phyloP scores from a whole-genome alignment of 345 rosid species.

The Salix exigua region DNA sequence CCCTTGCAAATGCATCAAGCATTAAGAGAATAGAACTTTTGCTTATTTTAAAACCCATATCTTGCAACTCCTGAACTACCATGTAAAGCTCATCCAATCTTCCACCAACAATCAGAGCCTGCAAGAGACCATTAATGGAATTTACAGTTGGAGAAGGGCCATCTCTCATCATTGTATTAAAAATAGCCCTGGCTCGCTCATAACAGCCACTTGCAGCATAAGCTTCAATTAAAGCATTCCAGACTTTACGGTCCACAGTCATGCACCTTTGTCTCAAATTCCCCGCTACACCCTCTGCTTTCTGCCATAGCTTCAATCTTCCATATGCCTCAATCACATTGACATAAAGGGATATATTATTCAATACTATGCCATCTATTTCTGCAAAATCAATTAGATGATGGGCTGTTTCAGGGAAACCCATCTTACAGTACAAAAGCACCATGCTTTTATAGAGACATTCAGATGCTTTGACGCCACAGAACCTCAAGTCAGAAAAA shows the following conservation, averaged over 20 bases:
- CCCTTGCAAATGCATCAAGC: slow-evolving; percentile 82
- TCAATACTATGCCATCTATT: slow-evolving; percentile 44
- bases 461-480: slow-evolving; percentile 53
- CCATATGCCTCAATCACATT: slow-evolving; percentile 73
- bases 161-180: slow-evolving; percentile 86
- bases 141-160: slow-evolving; percentile 93
- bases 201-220: slow-evolving; percentile 90
- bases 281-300: slow-evolving; percentile 84
- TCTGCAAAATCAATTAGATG: slow-evolving; percentile 56
- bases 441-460: slow-evolving; percentile 52
- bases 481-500: slow-evolving; percentile 74
- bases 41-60: slow-evolving; percentile 87
- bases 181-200: slow-evolving; percentile 87
- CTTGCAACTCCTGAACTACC: slow-evolving; percentile 88
- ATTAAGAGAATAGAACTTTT: slow-evolving; percentile 84
- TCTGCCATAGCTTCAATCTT: slow-evolving; percentile 68
- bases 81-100: slow-evolving; percentile 84
- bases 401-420: slow-evolving; percentile 86
- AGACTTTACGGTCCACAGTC: slow-evolving; percentile 61
- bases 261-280: slow-evolving; percentile 52
- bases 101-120: slow-evolving; percentile 66
- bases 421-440: slow-evolving; percentile 59
- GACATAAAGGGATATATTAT: slow-evolving; percentile 43
- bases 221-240: slow-evolving; percentile 83
- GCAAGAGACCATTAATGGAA: slow-evolving; percentile 78